phyloP scores from a whole-genome alignment of 1,139 yeast genomes.

The Sugiyamaella grinbergsii region DNA sequence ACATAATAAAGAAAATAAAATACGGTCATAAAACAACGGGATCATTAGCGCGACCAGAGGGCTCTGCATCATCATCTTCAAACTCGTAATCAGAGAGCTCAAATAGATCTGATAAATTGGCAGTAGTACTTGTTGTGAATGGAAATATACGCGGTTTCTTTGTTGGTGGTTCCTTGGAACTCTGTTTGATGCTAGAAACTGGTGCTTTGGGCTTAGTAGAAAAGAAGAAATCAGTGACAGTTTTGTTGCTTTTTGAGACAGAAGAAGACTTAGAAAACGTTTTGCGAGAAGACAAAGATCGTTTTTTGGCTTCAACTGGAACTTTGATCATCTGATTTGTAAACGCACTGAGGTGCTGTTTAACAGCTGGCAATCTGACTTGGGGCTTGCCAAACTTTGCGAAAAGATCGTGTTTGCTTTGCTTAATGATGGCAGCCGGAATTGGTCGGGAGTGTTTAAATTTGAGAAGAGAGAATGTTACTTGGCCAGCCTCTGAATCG shows the following conservation, averaged over 20 bases:
- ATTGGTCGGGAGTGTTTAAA: conserved; percentile 5
- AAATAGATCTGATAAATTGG: neutral
- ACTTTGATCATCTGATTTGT: conserved; percentile 11
- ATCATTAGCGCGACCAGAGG: neutral
- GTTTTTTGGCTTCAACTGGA: conserved; percentile 4
- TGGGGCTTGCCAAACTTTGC: conserved; percentile 7
- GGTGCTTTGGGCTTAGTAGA: conserved; percentile 3
- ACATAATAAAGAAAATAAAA: no score
- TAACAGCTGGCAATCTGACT: conserved; percentile 2
- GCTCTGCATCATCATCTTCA: neutral
- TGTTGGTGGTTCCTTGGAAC: neutral
- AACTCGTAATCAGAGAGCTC: conserved; percentile 11
- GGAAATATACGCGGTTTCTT: no score
- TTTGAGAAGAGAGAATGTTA: neutral
- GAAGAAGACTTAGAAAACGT: neutral
- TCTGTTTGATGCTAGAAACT: no score
- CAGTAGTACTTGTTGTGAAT: neutral
- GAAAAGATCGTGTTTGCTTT: conserved; percentile 9
- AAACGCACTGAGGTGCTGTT: conserved; percentile 5
- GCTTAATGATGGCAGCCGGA: conserved; percentile 4
- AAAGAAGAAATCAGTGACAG: conserved; percentile 12
- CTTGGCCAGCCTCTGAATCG: neutral
- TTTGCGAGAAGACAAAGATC: conserved; percentile 3
- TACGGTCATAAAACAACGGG: neutral
- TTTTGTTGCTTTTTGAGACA: conserved; percentile 1